Conservation (phyloP, 495 filamentous ascomycete species). For the Penicillium canescens region DNA sequence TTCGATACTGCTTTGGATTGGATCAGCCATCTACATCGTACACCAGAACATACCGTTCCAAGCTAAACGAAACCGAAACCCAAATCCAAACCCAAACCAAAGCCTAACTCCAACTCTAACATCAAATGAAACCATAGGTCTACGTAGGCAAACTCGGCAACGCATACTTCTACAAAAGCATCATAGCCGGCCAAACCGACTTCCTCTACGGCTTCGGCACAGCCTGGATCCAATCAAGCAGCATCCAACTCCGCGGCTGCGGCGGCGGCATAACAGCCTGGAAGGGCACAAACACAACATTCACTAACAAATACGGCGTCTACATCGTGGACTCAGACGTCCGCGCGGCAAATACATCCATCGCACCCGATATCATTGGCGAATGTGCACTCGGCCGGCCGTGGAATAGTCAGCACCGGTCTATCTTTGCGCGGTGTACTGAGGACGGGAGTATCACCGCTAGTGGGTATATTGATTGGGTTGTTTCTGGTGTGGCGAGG, state of each 20-base stretch:
- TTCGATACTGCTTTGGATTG: too few relatives aligned
- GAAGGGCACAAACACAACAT: constrained; percentile 66
- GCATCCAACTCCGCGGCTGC: constrained; percentile 51
- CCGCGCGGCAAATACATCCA: constrained; percentile 49
- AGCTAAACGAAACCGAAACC: too few relatives aligned
- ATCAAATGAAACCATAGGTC: constrained; percentile 29
- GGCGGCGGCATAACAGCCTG: constrained; percentile 66
- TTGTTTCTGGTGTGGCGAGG: constrained; percentile 33
- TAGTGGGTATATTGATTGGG: constrained; percentile 58
- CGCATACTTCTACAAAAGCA: constrained; percentile 55
- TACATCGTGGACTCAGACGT: constrained; percentile 56
- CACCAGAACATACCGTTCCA: too few relatives aligned
- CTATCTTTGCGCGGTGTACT: constrained; percentile 53
- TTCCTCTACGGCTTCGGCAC: constrained; percentile 59
- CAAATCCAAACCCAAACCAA: too few relatives aligned
- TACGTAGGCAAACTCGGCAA: constrained; percentile 63
- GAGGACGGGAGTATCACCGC: constrained; percentile 52
- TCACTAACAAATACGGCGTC: constrained; percentile 61
- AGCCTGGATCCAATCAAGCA: constrained; percentile 44
- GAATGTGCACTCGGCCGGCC: constrained; percentile 59
- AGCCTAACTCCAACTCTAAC: too few relatives aligned
- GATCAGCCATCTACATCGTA: too few relatives aligned
- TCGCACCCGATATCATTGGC: constrained; percentile 44
- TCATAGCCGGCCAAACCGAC: constrained; percentile 62
- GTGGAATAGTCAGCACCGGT: constrained; percentile 56